A percentile compares a stretch with the other conserved stretches of the same genome.
Evolutionary conservation across 108 stramenopile species (phyloP).

Genomic region (Ochromonas danica): DNA sequence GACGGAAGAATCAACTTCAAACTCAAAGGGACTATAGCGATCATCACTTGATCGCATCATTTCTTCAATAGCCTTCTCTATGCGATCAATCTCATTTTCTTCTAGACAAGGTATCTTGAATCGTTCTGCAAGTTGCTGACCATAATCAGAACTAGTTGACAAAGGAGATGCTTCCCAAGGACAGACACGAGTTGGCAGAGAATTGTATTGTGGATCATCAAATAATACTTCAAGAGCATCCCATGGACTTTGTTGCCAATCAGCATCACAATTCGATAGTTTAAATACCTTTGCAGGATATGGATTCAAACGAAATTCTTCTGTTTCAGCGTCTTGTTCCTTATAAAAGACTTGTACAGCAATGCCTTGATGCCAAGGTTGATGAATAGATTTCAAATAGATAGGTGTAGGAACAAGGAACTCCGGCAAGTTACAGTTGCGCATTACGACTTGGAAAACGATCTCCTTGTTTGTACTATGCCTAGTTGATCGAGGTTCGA

Average conservation of each 20-base stretch:
- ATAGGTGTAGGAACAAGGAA: background rate
- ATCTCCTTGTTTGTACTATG: background rate
- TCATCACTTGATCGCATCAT: background rate
- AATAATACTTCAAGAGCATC: too few relatives aligned
- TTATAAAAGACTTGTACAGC: background rate
- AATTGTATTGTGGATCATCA: too few relatives aligned
- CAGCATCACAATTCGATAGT: background rate
- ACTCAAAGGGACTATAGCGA: slow-evolving; percentile 5
- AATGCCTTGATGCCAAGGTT: background rate
- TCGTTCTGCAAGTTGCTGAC: background rate
- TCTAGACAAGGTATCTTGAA: background rate
- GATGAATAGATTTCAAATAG: background rate
- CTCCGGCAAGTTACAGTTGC: background rate
- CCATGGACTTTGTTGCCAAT: background rate
- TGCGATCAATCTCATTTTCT: background rate
- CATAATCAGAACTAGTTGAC: background rate
- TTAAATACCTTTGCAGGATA: background rate
- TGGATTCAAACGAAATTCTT: background rate
- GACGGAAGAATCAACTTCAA: background rate
- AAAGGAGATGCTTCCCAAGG: background rate
- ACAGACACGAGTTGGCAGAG: background rate
- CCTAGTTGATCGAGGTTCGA: background rate
- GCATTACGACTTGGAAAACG: background rate
- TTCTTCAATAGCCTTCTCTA: background rate
- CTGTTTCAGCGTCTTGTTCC: slow-evolving; percentile 2